These are phyloP conservation scores for Marasmius sp. DNA, from an alignment of 1,284 basidiomycete genomes.

Conservation along the genomic window DNA sequence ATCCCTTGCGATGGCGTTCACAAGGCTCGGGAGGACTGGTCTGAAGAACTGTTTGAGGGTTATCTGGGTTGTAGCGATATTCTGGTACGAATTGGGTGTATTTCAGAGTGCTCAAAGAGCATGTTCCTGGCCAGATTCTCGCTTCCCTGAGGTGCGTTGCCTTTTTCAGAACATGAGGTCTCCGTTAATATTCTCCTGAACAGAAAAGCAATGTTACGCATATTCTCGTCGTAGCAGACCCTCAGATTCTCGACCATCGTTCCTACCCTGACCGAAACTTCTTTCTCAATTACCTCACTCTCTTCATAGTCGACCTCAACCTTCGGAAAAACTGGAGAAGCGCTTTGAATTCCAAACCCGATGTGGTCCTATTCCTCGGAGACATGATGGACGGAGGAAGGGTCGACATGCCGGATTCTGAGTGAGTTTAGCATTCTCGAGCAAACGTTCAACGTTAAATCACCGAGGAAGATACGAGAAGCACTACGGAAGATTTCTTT, in stretches of 20 bases:
- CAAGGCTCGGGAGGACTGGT: slow-evolving; percentile 16
- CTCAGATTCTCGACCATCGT: slow-evolving; percentile 72
- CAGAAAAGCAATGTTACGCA: slow-evolving; percentile 44
- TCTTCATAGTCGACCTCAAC: slow-evolving; percentile 68
- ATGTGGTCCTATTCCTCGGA: slow-evolving; percentile 80
- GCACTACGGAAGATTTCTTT: slow-evolving; percentile 67
- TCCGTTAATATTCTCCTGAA: background rate
- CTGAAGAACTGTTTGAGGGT: slow-evolving; percentile 39
- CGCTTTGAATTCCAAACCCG: slow-evolving; percentile 59
- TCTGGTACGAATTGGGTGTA: slow-evolving; percentile 72
- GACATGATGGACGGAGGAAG: slow-evolving; percentile 88
- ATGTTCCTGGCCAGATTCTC: slow-evolving; percentile 63
- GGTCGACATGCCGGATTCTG: slow-evolving; percentile 56
- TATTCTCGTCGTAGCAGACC: slow-evolving; percentile 80
- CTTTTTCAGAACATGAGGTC: background rate
- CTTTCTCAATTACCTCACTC: slow-evolving; percentile 51
- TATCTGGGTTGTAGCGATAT: slow-evolving; percentile 54
- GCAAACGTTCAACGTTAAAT: background rate
- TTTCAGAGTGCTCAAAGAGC: slow-evolving; percentile 47
- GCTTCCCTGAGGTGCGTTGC: slow-evolving; percentile 26
- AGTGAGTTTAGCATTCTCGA: slow-evolving; percentile 50
- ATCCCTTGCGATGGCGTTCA: slow-evolving; percentile 3
- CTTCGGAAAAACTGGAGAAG: slow-evolving; percentile 82
- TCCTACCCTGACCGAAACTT: slow-evolving; percentile 56
- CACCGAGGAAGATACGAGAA: slow-evolving; percentile 54